Conservation (phyloP, 2,329 filamentous ascomycete species). For the Aureobasidium sp. region DNA sequence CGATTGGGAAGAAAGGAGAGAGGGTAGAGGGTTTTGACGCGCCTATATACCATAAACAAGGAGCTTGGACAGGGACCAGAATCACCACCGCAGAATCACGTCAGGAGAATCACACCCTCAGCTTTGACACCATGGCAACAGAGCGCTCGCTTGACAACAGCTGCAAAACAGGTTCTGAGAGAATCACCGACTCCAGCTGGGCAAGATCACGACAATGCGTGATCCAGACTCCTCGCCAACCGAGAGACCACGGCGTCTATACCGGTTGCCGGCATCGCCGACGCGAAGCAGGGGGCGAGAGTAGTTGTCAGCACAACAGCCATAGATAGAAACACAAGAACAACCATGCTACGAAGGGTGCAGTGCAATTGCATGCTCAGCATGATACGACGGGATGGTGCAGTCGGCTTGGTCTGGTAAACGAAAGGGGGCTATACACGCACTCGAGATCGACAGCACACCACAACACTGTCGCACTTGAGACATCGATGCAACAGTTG, state of each 20-base stretch:
- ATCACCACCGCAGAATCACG: background rate
- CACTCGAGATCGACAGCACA: background rate
- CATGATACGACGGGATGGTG: background rate
- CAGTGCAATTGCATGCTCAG: background rate
- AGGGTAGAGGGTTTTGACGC: background rate
- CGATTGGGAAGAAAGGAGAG: background rate
- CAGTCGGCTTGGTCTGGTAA: background rate
- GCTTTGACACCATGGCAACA: slow-evolving; percentile 1
- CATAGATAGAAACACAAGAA: background rate
- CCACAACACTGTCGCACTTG: background rate
- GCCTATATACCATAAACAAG: background rate
- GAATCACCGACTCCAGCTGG: background rate
- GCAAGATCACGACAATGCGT: background rate
- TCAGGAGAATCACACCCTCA: background rate
- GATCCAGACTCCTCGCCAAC: background rate
- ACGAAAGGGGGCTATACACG: background rate
- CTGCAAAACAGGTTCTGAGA: background rate
- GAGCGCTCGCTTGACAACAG: background rate
- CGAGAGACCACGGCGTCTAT: background rate
- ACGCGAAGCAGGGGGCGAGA: background rate
- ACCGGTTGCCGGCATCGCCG: background rate
- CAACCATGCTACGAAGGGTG: background rate
- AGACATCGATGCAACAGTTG: background rate
- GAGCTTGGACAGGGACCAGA: background rate
- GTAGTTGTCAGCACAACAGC: background rate